These are phyloP conservation scores for Vitis cinerea DNA, from an alignment of 164 flowering plant genomes.

Conservation along the genomic window DNA sequence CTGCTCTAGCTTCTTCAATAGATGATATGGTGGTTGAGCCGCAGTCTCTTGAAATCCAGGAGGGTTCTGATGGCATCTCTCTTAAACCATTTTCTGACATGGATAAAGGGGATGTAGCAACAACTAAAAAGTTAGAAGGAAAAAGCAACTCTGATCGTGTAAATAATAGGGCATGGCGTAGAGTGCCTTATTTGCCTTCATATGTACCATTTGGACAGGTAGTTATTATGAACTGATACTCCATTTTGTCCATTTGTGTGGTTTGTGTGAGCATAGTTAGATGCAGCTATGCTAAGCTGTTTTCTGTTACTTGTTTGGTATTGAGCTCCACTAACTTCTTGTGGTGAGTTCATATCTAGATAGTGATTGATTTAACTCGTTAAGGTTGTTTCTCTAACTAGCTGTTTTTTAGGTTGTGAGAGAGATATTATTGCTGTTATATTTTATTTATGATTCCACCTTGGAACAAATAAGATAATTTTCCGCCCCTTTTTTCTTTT, in stretches of 20 bases:
- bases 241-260: not conserved
- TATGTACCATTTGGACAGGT: conserved; percentile 99
- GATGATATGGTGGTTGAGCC: conserved; percentile 58
- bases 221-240: conserved; percentile 3
- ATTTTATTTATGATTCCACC: too few species aligned
- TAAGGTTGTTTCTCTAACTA: too few species aligned
- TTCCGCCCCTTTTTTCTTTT: too few species aligned
- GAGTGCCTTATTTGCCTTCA: conserved; percentile 81
- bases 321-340: too few species aligned
- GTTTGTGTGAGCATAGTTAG: not conserved
- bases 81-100: conserved; percentile 62
- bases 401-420: too few species aligned
- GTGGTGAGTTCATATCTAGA: too few species aligned
- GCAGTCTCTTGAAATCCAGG: conserved; percentile 90
- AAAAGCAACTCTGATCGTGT: conserved; percentile 27
- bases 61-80: conserved; percentile 86
- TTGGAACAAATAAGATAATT: too few species aligned
- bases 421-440: too few species aligned
- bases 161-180: conserved; percentile 56
- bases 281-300: not conserved
- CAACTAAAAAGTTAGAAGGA: conserved; percentile 28
- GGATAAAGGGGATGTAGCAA: conserved; percentile 37
- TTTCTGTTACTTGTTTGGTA: not conserved
- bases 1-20: conserved; percentile 33
- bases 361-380: too few species aligned